Percentiles rank a stretch among this genome's conserved stretches.
Evolutionary conservation across 305 asterid species (phyloP).

Genomic region (Rubia balearica): DNA sequence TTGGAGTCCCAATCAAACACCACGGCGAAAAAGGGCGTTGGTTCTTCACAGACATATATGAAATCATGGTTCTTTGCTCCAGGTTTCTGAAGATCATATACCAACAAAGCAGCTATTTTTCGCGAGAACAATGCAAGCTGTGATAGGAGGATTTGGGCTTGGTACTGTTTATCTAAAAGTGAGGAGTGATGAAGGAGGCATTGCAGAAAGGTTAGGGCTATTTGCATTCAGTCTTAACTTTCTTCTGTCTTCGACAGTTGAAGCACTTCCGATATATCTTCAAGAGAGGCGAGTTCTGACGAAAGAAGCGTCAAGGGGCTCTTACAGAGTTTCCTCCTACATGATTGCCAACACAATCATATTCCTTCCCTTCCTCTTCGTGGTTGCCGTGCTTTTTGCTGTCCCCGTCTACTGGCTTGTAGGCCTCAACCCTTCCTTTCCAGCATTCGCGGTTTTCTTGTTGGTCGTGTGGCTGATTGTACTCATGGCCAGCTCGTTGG

Average conservation of each 20-base stretch:
- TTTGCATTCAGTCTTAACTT: conserved; percentile 83
- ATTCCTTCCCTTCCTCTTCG: conserved; percentile 68
- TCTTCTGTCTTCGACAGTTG: conserved; percentile 87
- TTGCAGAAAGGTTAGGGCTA: conserved; percentile 70
- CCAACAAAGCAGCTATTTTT: conserved; percentile 77
- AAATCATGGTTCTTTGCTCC: conserved; percentile 50
- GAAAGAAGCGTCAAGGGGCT: conserved; percentile 83
- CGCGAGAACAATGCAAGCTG: conserved; percentile 83
- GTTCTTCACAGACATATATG: conserved; percentile 28
- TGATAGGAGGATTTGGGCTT: conserved; percentile 82
- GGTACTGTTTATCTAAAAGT: conserved; percentile 61
- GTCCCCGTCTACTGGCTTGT: conserved; percentile 84
- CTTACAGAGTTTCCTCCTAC: conserved; percentile 73
- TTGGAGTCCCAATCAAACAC: neutral
- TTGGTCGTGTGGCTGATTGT: conserved; percentile 76
- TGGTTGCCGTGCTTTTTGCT: conserved; percentile 65
- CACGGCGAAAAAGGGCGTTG: conserved; percentile 8
- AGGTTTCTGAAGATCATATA: conserved; percentile 78
- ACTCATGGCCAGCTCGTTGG: conserved; percentile 85
- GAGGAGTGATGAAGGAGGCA: conserved; percentile 62
- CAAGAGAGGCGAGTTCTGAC: conserved; percentile 71
- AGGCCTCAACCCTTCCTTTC: conserved; percentile 63
- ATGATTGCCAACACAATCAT: conserved; percentile 68
- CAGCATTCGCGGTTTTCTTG: conserved; percentile 57
- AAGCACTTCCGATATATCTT: conserved; percentile 86